Evolutionary conservation across 2,329 filamentous ascomycete genomes (phyloP).

Genomic region (Diplocarpon rosae): DNA sequence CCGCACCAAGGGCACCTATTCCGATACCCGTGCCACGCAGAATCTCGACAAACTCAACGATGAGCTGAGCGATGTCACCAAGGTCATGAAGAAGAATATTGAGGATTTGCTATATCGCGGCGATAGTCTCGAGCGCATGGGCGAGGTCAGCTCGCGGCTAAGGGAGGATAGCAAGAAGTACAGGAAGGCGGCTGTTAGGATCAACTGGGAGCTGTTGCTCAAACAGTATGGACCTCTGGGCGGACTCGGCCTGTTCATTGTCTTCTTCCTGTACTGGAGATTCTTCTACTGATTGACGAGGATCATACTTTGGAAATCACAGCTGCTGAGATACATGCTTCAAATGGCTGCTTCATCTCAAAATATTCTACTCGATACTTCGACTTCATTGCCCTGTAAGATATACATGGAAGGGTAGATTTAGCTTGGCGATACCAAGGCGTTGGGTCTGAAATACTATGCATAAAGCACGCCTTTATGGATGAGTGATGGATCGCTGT

Average conservation of each 20-base stretch:
- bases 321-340: background rate
- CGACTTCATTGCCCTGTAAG: background rate
- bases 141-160: conserved; percentile 78
- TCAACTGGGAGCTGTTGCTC: conserved; percentile 94
- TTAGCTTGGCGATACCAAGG: background rate
- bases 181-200: conserved; percentile 78
- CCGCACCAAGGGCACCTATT: conserved; percentile 86
- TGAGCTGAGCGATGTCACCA: conserved; percentile 92
- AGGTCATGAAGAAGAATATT: conserved; percentile 99
- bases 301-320: background rate
- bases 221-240: conserved; percentile 96
- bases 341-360: background rate
- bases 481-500: background rate
- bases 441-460: background rate
- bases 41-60: conserved; percentile 95
- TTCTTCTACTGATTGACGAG: conserved; percentile 3
- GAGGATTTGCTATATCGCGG: conserved; percentile 93
- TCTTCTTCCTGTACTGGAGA: conserved; percentile 7
- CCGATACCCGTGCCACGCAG: conserved; percentile 79
- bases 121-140: conserved; percentile 92
- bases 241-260: conserved; percentile 26
- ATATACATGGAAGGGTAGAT: background rate
- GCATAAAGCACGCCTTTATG: background rate
- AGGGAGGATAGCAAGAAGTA: conserved; percentile 94
- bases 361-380: background rate